These are phyloP conservation scores for Hypocrella siamensis DNA, from an alignment of 2,329 filamentous ascomycete genomes.

Conservation along the genomic window DNA sequence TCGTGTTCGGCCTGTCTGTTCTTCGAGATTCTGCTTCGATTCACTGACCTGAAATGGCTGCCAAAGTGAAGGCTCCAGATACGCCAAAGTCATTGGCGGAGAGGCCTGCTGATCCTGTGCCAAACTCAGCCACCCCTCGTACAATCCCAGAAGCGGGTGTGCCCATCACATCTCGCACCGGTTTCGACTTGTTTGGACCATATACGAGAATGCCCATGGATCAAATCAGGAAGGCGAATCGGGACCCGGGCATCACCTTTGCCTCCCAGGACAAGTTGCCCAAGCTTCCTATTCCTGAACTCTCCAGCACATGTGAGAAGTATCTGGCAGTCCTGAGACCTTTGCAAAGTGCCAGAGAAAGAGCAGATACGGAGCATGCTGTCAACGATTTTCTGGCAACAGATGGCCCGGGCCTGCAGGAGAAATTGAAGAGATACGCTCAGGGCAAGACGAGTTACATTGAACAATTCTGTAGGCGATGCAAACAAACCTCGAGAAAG, in stretches of 20 bases:
- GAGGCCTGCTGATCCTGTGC: slow-evolving; percentile 35
- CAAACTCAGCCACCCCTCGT: slow-evolving; percentile 21
- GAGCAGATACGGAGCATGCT: slow-evolving; percentile 65
- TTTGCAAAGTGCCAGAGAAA: slow-evolving; percentile 66
- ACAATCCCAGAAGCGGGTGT: slow-evolving; percentile 21
- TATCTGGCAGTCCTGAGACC: slow-evolving; percentile 71
- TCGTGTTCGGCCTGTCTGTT: no score
- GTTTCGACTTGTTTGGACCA: slow-evolving; percentile 12
- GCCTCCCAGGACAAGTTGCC: slow-evolving; percentile 76
- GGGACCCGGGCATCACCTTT: slow-evolving; percentile 68
- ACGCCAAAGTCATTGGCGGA: slow-evolving; percentile 59
- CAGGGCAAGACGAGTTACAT: slow-evolving; percentile 89
- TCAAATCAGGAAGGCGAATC: slow-evolving; percentile 11
- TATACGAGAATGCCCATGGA: slow-evolving; percentile 34
- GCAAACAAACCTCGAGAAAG: background rate
- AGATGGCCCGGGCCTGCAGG: slow-evolving; percentile 75
- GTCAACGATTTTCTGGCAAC: slow-evolving; percentile 67
- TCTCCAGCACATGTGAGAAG: slow-evolving; percentile 61
- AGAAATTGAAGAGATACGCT: slow-evolving; percentile 81
- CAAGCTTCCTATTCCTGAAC: slow-evolving; percentile 82
- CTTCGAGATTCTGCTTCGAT: no score
- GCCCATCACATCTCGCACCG: slow-evolving; percentile 1
- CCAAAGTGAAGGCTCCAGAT: slow-evolving; percentile 25
- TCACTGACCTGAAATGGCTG: slow-evolving; percentile 20
- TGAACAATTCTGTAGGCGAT: slow-evolving; percentile 82